Conservation (phyloP, 208 protist genomes). For the Acanthamoeba royreba region DNA sequence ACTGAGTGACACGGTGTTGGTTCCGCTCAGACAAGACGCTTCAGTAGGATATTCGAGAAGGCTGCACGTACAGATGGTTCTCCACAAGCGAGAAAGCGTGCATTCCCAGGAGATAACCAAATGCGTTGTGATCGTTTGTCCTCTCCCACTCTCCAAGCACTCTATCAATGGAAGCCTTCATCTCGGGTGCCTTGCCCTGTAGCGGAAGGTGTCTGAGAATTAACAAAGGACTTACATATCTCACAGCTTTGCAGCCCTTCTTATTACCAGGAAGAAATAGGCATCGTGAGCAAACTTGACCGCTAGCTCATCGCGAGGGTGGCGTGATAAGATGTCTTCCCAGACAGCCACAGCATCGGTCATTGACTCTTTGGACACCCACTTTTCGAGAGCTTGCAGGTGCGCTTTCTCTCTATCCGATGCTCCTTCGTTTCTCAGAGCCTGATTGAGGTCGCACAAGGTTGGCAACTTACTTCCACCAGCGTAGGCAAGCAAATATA, state of each 20-base stretch:
- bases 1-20: background rate
- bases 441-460: too few species aligned
- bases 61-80: background rate
- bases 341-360: background rate
- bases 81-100: background rate
- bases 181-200: background rate
- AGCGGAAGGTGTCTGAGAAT: background rate
- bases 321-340: background rate
- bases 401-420: background rate
- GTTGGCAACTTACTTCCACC: too few species aligned
- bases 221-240: too few species aligned
- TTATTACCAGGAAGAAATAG: conserved; percentile 31
- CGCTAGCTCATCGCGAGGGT: background rate
- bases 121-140: background rate
- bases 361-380: background rate
- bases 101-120: background rate
- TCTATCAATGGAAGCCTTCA: background rate
- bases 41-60: background rate
- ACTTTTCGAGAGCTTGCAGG: background rate
- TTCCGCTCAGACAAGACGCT: too few species aligned
- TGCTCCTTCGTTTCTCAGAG: background rate
- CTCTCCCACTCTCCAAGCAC: background rate
- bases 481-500: too few species aligned
- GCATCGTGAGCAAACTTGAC: conserved; percentile 3
- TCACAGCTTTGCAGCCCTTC: too few species aligned